Conservation (phyloP, 495 filamentous ascomycete genomes). For the Penicillium silybi region DNA sequence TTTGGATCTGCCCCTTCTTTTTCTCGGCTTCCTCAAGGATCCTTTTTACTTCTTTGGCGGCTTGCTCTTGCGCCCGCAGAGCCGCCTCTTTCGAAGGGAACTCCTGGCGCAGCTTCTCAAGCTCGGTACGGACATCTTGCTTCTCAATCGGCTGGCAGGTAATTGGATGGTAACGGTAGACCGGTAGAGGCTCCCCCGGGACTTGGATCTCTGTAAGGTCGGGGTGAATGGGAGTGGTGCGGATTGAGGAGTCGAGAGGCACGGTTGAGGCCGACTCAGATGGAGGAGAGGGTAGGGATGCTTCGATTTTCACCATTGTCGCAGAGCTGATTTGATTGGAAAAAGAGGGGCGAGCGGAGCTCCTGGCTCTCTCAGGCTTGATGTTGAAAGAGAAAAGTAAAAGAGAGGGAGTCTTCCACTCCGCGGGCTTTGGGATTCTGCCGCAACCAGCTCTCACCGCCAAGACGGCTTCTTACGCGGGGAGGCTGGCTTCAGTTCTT, state of each 20-base stretch:
- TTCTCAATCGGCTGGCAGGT: constrained; percentile 35
- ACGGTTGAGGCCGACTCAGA: constrained; percentile 25
- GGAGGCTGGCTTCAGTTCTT: constrained; percentile 2
- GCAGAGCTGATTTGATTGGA: background rate
- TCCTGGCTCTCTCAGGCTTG: background rate
- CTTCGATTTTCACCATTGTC: constrained; percentile 22
- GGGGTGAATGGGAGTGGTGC: constrained; percentile 40
- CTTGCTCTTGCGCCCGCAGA: constrained; percentile 37
- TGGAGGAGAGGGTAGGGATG: constrained; percentile 32
- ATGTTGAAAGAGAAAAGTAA: background rate
- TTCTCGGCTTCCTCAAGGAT: constrained; percentile 36
- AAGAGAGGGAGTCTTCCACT: background rate
- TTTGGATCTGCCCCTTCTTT: constrained; percentile 41
- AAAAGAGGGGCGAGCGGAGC: background rate
- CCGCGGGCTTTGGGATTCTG: constrained; percentile 11
- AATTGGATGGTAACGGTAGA: constrained; percentile 36
- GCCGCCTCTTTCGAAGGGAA: constrained; percentile 35
- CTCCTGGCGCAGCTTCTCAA: constrained; percentile 38
- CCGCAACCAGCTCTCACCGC: constrained; percentile 10
- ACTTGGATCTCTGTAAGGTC: constrained; percentile 39
- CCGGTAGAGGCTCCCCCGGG: constrained; percentile 28
- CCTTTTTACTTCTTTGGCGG: constrained; percentile 37
- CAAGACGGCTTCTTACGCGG: constrained; percentile 10
- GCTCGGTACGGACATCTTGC: constrained; percentile 26
- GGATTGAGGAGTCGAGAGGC: constrained; percentile 33